Base-by-base conservation (phyloP, 2,329 filamentous ascomycete species). In the Tympanopsis confertula region DNA sequence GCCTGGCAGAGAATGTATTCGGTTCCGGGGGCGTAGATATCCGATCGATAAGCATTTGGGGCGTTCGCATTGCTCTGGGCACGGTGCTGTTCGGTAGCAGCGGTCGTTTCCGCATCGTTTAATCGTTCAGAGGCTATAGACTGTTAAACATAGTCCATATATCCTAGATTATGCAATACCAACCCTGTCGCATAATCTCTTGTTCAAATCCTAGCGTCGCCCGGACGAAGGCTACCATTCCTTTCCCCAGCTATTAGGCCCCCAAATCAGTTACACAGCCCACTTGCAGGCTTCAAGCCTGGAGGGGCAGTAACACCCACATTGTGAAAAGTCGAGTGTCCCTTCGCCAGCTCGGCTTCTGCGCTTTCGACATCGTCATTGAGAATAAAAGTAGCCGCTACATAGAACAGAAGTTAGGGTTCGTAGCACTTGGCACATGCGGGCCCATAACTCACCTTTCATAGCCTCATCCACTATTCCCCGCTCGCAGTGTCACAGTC, bases 191-290 rank as follows among this genome's bases (percentile, higher is more conserved):
- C 82, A 96, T 91, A 46, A 93, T 71, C 3, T 91, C 79, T 57
- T 93, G 88, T 59, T 96, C 91, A 50, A 94, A 91, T 2, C 88
- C 88, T 1, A 96, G 64, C 2, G 91, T 81, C 14, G 88, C 87
- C 47, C 79, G 72, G 58, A 96, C 79, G 55, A 96, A 96, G 33
- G 76, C 77, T 15, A 87, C 78, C 22, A 94, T 78, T 38, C 86
- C 82, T 46, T 80, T 69, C 20, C 87, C 88, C 22, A 96, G 69
- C 63, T 82, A 66, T 18, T 7, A n/a, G n/a, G n/a, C n/a, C n/a
- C n/a, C n/a, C n/a, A n/a, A n/a, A n/a, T n/a, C n/a, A n/a, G n/a
- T n/a, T n/a, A n/a, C n/a, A n/a, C n/a, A n/a, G n/a, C n/a, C n/a
- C n/a, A n/a, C n/a, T n/a, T n/a, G n/a, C n/a, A n/a, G n/a, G n/a